Conservation (phyloP, 2,329 filamentous ascomycete genomes). For the Beauveria caledonica region DNA sequence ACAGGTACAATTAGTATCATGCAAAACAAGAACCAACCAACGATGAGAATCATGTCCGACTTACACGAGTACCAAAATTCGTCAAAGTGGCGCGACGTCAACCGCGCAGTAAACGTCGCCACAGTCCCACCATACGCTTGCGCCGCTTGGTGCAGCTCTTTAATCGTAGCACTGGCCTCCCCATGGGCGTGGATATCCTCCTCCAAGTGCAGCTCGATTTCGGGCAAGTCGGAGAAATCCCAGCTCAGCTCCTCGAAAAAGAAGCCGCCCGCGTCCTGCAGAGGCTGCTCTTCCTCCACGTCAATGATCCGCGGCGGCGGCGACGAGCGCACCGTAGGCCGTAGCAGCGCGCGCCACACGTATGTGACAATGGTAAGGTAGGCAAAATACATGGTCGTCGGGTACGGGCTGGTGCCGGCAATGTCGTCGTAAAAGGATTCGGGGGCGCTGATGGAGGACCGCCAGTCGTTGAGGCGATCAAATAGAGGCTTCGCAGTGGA, state of each 20-base stretch:
- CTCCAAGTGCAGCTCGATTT: conserved; percentile 13
- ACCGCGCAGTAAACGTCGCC: conserved; percentile 10
- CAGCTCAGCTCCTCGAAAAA: conserved; percentile 13
- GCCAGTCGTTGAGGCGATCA: conserved; percentile 13
- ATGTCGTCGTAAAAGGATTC: not conserved
- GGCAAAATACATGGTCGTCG: conserved; percentile 13
- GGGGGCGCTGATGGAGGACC: conserved; percentile 1
- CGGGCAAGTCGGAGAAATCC: conserved; percentile 12
- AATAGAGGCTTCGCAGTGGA: conserved; percentile 11
- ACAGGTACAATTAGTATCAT: not conserved
- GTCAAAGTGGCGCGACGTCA: conserved; percentile 13
- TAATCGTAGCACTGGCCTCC: conserved; percentile 12
- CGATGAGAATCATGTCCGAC: not conserved
- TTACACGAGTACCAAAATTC: conserved; percentile 15
- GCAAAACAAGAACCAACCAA: not conserved
- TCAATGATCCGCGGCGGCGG: conserved; percentile 12
- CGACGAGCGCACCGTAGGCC: conserved; percentile 13
- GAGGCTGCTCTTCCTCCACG: conserved; percentile 6
- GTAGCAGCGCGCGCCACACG: conserved; percentile 13
- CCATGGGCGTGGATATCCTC: conserved; percentile 7
- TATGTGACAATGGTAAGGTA: conserved; percentile 13
- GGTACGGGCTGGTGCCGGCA: not conserved
- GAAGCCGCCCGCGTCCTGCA: conserved; percentile 7
- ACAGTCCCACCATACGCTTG: conserved; percentile 11
- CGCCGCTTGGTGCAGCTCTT: conserved; percentile 14